Evolutionary conservation across 2,329 filamentous ascomycete species (phyloP).

Genomic region (Amphichorda felina): DNA sequence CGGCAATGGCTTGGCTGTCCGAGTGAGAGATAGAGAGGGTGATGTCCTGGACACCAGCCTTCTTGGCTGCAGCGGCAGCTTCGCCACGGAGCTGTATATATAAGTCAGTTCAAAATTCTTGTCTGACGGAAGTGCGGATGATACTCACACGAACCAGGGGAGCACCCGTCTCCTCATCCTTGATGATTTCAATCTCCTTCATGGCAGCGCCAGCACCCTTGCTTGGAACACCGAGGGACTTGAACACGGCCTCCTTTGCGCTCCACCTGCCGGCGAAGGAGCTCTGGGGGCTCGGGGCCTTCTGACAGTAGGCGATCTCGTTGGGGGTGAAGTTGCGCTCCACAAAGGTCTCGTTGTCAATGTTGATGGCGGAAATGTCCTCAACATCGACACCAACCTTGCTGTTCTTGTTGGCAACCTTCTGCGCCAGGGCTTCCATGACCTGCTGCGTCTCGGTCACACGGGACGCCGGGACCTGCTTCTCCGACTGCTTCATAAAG

Average conservation of each 20-base stretch:
- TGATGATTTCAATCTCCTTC: conserved; percentile 88
- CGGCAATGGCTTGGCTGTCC: conserved; percentile 85
- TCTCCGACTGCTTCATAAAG: conserved; percentile 54
- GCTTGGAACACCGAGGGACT: conserved; percentile 79
- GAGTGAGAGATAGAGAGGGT: conserved; percentile 94
- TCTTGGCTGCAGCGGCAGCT: conserved; percentile 70
- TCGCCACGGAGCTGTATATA: conserved; percentile 65
- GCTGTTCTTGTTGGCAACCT: conserved; percentile 43
- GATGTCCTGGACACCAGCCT: conserved; percentile 78
- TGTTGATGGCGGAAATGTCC: conserved; percentile 75
- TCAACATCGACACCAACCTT: conserved; percentile 94
- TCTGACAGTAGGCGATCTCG: conserved; percentile 79
- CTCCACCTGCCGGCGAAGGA: conserved; percentile 95
- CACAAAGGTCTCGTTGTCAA: conserved; percentile 87
- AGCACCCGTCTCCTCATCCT: conserved; percentile 68
- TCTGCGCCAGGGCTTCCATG: conserved; percentile 64
- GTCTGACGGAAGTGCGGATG: background rate
- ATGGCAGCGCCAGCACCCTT: conserved; percentile 81
- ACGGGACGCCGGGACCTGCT: conserved; percentile 34
- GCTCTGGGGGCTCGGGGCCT: conserved; percentile 68
- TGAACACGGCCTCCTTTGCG: conserved; percentile 98
- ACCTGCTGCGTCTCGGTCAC: conserved; percentile 58
- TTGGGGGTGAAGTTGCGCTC: conserved; percentile 83
- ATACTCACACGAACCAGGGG: conserved; percentile 71
- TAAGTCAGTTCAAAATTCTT: conserved; percentile 21